Evolutionary conservation across 192 early-diverging fungal species (phyloP).

Genomic region (Rhizoclosmatium sp.): DNA sequence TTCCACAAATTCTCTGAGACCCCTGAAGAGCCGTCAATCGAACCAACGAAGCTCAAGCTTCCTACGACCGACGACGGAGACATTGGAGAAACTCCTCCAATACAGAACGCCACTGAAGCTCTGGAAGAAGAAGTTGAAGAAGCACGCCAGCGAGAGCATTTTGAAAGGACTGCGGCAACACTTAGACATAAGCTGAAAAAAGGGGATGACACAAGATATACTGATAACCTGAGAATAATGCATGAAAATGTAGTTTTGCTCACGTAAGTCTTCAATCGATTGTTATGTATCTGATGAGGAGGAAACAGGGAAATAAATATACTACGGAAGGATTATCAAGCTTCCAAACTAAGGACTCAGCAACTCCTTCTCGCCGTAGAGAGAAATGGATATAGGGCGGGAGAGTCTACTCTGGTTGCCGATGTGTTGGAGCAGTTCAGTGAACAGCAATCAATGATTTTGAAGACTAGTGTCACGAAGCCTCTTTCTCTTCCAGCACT

Average conservation of each 20-base stretch:
- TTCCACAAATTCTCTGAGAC: constrained; percentile 44
- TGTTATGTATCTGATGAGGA: background rate
- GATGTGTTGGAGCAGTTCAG: constrained; percentile 11
- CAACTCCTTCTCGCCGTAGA: constrained; percentile 15
- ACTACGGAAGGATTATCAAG: constrained; percentile 50
- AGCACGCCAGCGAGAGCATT: constrained; percentile 54
- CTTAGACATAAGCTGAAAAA: constrained; percentile 51
- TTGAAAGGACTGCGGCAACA: constrained; percentile 56
- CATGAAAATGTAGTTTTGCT: constrained; percentile 55
- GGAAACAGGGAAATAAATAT: constrained; percentile 52
- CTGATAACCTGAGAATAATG: constrained; percentile 54
- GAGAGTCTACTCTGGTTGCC: background rate
- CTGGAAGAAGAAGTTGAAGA: constrained; percentile 48
- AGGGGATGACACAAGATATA: constrained; percentile 43
- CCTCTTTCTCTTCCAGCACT: constrained; percentile 29
- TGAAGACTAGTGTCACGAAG: constrained; percentile 32
- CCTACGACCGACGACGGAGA: background rate
- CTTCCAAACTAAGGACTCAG: constrained; percentile 33
- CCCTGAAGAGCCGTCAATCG: constrained; percentile 15
- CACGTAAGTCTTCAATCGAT: constrained; percentile 30
- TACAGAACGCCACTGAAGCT: constrained; percentile 17
- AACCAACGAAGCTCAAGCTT: background rate
- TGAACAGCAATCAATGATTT: background rate
- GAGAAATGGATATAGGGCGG: background rate
- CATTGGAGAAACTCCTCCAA: constrained; percentile 13